phyloP scores from a whole-genome alignment of 768 basidiomycete species.

The Tremella mesenterica region DNA sequence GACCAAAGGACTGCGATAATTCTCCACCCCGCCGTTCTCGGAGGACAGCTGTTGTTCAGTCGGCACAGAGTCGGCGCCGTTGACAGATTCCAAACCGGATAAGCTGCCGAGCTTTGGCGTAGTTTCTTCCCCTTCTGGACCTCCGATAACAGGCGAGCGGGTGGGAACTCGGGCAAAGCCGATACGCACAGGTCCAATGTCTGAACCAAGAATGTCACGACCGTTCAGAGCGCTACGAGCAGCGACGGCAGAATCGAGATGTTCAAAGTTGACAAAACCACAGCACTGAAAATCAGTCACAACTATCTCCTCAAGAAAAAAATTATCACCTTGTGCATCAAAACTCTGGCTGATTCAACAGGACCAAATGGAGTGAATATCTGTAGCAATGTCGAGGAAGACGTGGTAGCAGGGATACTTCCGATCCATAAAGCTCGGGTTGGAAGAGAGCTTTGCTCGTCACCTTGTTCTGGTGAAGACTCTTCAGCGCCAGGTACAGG shows the following conservation, averaged over 20 bases:
- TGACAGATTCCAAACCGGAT: constrained; percentile 57
- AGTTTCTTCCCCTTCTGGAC: constrained; percentile 48
- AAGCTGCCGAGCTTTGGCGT: constrained; percentile 35
- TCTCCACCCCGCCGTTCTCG: constrained; percentile 65
- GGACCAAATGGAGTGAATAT: constrained; percentile 97
- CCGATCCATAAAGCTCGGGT: constrained; percentile 97
- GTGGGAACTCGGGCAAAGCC: constrained; percentile 95
- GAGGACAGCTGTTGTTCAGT: constrained; percentile 89
- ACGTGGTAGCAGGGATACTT: constrained; percentile 89
- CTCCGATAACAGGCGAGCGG: constrained; percentile 48
- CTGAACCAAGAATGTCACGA: constrained; percentile 87
- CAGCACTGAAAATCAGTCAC: constrained; percentile 15
- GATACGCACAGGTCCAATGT: constrained; percentile 92
- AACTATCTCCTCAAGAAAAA: constrained; percentile 48
- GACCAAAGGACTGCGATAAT: constrained; percentile 78
- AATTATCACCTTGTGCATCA: constrained; percentile 95
- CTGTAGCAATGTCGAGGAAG: constrained; percentile 84
- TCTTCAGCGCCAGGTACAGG: background rate
- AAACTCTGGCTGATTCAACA: constrained; percentile 89
- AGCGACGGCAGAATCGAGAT: constrained; percentile 89
- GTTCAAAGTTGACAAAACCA: constrained; percentile 81
- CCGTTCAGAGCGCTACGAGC: constrained; percentile 94
- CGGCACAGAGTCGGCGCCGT: constrained; percentile 84
- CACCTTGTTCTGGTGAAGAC: constrained; percentile 11
- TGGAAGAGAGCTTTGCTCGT: constrained; percentile 75